Conservation (phyloP, 2,329 filamentous ascomycete species). For the Ascochyta pisi region DNA sequence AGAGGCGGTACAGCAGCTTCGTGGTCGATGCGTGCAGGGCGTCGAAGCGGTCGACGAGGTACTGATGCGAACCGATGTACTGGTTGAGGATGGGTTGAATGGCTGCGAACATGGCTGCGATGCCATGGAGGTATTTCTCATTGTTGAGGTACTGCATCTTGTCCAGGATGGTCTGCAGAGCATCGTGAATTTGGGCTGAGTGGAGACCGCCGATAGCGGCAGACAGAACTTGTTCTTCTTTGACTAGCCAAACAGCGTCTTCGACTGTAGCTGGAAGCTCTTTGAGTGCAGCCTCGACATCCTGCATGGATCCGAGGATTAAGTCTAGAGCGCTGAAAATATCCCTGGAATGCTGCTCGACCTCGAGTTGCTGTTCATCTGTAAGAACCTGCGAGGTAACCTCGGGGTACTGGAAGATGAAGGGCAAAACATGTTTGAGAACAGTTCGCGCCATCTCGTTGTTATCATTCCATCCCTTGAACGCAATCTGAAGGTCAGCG, state of each 20-base stretch:
- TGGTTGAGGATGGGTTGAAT: constrained; percentile 76
- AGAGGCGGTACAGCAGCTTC: constrained; percentile 76
- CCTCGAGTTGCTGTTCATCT: constrained; percentile 11
- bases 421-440: constrained; percentile 70
- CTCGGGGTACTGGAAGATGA: constrained; percentile 56
- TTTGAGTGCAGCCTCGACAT: constrained; percentile 64
- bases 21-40: constrained; percentile 73
- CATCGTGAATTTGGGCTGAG: constrained; percentile 60
- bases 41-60: constrained; percentile 65
- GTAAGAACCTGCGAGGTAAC: background rate
- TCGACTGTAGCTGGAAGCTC: constrained; percentile 66
- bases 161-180: constrained; percentile 55
- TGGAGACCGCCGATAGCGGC: constrained; percentile 65
- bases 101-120: constrained; percentile 65
- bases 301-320: constrained; percentile 80
- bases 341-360: constrained; percentile 61
- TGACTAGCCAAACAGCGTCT: constrained; percentile 68
- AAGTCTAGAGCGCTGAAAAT: constrained; percentile 73
- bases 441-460: constrained; percentile 35
- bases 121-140: constrained; percentile 51
- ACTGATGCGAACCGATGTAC: constrained; percentile 69
- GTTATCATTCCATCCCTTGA: constrained; percentile 27
- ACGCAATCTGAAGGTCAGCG: constrained; percentile 22
- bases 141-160: constrained; percentile 55
- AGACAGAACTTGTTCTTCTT: constrained; percentile 49